Evolutionary conservation across 2,329 filamentous ascomycete genomes (phyloP), one percentile per base, ranked within the genome.

Genomic region (Fusarium tuaranense): DNA sequence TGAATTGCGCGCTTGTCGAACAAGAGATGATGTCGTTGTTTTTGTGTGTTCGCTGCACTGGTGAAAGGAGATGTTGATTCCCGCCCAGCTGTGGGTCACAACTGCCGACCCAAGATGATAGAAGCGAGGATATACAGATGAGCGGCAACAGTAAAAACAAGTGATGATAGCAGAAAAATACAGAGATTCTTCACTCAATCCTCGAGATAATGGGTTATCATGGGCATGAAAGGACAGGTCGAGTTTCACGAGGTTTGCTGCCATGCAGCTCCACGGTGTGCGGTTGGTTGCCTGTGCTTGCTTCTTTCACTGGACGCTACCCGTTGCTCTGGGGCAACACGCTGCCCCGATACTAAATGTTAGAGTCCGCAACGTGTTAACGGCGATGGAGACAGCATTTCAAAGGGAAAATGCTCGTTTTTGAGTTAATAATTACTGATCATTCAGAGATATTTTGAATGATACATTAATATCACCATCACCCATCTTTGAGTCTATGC

Each of bases 291-390:
- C 65, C 67, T 70, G 57, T 66, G 66, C 62, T 70, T 74, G 72
- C 72, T 75, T 74, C 66, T 73, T 75, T 63, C 25, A 20, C 58
- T 38, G 38, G 68, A 27, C 72, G 67, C 69, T 75, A 73, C 72
- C 46, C 57, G 72, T 75, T 72, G 73, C 79, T 78, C 79, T 68
- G 60, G 60, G 48, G 68, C 74, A 79, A 79, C 79, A 78, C 79
- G 65, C 55, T 69, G 27, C 36, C 22, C 44, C 66, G 78, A 80
- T 80, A 80, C 77, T 18, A 66, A 55, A 14, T 74, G 80, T 73
- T 81, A 81, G 71, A 67, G 53, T 25, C 1, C 16, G 12, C 6
- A 1, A 18, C 13, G 10, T 25, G 13, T 34, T 32, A 8, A 34
- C 20, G 12, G 32, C 6, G 5, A 46, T 25, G 38, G 7, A 30